A percentile compares a stretch with the other conserved stretches of the same genome.
phyloP scores from a whole-genome alignment of 495 filamentous ascomycete species.

The Penicillium samsonianum region DNA sequence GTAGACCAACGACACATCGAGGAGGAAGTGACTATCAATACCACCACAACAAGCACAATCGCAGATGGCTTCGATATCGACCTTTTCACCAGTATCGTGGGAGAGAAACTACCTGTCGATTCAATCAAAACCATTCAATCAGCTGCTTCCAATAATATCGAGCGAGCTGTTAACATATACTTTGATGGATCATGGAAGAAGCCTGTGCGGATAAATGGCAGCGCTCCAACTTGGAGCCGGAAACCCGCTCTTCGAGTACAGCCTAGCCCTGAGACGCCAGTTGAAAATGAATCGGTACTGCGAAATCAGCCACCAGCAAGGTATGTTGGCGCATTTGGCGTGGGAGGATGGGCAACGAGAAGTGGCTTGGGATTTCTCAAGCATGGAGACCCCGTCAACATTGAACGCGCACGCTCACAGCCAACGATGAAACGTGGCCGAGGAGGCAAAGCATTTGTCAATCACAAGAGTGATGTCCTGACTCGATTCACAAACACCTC shows the following conservation, averaged over 20 bases:
- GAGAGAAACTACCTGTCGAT: slow-evolving; percentile 58
- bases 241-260: slow-evolving; percentile 12
- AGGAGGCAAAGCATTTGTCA: slow-evolving; percentile 50
- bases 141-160: slow-evolving; percentile 62
- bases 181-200: slow-evolving; percentile 91
- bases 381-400: slow-evolving; percentile 76
- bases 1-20: neutral
- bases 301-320: slow-evolving; percentile 59
- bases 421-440: slow-evolving; percentile 54
- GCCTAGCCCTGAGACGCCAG: neutral
- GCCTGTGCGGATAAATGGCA: slow-evolving; percentile 16
- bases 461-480: slow-evolving; percentile 73
- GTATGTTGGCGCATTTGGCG: slow-evolving; percentile 92
- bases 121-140: slow-evolving; percentile 53
- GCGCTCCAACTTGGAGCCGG: slow-evolving; percentile 15
- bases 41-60: neutral
- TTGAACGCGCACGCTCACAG: slow-evolving; percentile 81
- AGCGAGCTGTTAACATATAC: slow-evolving; percentile 79
- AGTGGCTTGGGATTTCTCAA: slow-evolving; percentile 73
- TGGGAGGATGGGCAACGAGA: slow-evolving; percentile 87
- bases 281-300: slow-evolving; percentile 18
- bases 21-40: neutral
- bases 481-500: slow-evolving; percentile 86
- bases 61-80: slow-evolving; percentile 62
- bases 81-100: slow-evolving; percentile 70